Evolutionary conservation across 169 alveolate species (phyloP).

Genomic region (Plasmodium fragile): DNA sequence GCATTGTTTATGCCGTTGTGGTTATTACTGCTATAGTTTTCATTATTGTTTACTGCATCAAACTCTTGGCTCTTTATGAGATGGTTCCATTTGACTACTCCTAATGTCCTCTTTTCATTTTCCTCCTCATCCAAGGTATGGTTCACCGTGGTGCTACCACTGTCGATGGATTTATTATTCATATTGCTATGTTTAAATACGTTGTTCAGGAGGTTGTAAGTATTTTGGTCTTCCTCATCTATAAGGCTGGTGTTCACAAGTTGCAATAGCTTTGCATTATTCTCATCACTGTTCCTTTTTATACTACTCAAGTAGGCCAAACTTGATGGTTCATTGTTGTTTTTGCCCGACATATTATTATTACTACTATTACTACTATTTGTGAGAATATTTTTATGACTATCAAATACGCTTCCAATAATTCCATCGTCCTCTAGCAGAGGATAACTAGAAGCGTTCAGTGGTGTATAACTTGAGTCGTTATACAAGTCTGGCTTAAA

Average conservation of each 20-base stretch:
- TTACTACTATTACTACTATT: constrained; percentile 1
- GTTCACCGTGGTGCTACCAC: background rate
- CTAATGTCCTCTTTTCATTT: background rate
- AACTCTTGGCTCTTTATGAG: background rate
- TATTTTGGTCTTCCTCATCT: constrained; percentile 53
- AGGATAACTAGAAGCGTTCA: background rate
- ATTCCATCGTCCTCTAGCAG: background rate
- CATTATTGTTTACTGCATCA: background rate
- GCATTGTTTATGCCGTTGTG: background rate
- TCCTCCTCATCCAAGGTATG: background rate
- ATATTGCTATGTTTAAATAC: background rate
- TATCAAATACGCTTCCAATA: background rate
- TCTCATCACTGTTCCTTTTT: background rate
- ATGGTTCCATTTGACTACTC: background rate
- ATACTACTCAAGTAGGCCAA: background rate
- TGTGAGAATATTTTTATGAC: background rate
- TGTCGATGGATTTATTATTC: background rate
- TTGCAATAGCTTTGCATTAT: constrained; percentile 4
- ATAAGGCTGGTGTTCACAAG: constrained; percentile 4
- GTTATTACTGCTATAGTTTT: background rate
- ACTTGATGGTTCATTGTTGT: background rate
- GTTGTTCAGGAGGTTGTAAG: constrained; percentile 27
- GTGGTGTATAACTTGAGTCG: background rate
- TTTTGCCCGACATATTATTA: background rate
- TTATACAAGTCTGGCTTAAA: background rate